These are phyloP conservation scores for Rhodosporidiobolus sp. DNA, from an alignment of 768 basidiomycete genomes.

Conservation along the genomic window DNA sequence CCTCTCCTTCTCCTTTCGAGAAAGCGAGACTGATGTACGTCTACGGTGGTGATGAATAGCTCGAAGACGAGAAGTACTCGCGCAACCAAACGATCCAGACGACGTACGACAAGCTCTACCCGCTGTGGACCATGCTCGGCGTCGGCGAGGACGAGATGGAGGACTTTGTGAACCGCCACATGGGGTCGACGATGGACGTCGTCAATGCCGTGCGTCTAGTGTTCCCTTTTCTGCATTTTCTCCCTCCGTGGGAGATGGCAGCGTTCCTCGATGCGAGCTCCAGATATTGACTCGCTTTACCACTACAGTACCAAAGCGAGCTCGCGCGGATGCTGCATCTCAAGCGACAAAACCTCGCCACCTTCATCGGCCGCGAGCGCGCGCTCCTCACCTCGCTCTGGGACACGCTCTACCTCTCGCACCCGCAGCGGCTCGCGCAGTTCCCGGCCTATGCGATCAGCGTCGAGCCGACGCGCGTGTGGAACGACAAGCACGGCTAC, in stretches of 20 bases:
- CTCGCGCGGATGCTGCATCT: slow-evolving; percentile 83
- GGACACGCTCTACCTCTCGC: slow-evolving; percentile 71
- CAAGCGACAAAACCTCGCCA: slow-evolving; percentile 79
- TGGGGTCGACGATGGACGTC: slow-evolving; percentile 71
- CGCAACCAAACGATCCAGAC: slow-evolving; percentile 83
- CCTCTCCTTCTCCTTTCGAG: slow-evolving; percentile 7
- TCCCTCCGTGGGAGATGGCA: too few relatives aligned
- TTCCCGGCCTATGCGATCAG: slow-evolving; percentile 78
- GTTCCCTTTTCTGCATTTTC: background rate
- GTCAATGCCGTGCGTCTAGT: slow-evolving; percentile 58
- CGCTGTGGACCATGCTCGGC: slow-evolving; percentile 82
- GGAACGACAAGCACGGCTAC: slow-evolving; percentile 5
- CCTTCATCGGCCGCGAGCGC: slow-evolving; percentile 76
- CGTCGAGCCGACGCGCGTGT: slow-evolving; percentile 21
- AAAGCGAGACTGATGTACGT: background rate
- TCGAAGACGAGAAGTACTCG: slow-evolving; percentile 69
- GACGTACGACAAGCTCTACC: slow-evolving; percentile 89
- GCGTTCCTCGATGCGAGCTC: too few relatives aligned
- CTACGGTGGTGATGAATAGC: slow-evolving; percentile 39
- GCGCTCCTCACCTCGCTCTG: slow-evolving; percentile 75
- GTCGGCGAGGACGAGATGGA: slow-evolving; percentile 78
- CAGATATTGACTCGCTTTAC: too few relatives aligned
- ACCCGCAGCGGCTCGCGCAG: slow-evolving; percentile 64
- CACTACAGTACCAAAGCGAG: slow-evolving; percentile 71
- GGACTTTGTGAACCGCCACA: slow-evolving; percentile 76